Conservation (phyloP, 192 early-diverging fungal species). For the Umbelopsis sp. region DNA sequence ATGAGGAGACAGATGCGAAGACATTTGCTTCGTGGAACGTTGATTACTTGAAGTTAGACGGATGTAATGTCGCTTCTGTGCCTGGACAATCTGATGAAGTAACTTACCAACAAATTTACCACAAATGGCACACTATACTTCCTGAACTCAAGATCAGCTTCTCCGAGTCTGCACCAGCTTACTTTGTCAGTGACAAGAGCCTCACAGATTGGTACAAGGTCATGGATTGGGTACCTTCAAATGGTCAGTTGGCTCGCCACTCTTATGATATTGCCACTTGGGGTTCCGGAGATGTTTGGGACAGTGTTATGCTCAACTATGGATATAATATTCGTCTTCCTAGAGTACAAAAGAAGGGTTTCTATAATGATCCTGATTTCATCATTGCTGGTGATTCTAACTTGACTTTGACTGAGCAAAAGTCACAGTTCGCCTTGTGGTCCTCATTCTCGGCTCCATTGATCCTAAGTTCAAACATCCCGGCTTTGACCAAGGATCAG, state of each 20-base stretch:
- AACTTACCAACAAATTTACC: conserved; percentile 11
- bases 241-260: conserved; percentile 47
- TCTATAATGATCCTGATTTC: conserved; percentile 46
- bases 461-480: conserved; percentile 57
- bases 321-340: conserved; percentile 48
- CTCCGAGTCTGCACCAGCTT: conserved; percentile 45
- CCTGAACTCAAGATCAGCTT: not conserved
- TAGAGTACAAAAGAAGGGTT: conserved; percentile 40
- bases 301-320: conserved; percentile 38
- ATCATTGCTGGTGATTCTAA: conserved; percentile 41
- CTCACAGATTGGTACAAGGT: conserved; percentile 45
- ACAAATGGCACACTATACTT: not conserved
- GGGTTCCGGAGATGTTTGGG: conserved; percentile 35
- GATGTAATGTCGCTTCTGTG: conserved; percentile 44
- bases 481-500: conserved; percentile 27
- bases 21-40: conserved; percentile 58
- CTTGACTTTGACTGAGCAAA: conserved; percentile 38
- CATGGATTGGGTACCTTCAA: conserved; percentile 39
- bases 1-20: conserved; percentile 50
- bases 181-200: conserved; percentile 39
- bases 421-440: conserved; percentile 60
- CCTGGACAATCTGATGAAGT: conserved; percentile 23
- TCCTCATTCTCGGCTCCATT: conserved; percentile 56
- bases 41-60: conserved; percentile 65
- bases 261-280: conserved; percentile 41